Evolutionary conservation across 1,139 yeast species (phyloP).

Genomic region (Sugiyamaella castrensis): DNA sequence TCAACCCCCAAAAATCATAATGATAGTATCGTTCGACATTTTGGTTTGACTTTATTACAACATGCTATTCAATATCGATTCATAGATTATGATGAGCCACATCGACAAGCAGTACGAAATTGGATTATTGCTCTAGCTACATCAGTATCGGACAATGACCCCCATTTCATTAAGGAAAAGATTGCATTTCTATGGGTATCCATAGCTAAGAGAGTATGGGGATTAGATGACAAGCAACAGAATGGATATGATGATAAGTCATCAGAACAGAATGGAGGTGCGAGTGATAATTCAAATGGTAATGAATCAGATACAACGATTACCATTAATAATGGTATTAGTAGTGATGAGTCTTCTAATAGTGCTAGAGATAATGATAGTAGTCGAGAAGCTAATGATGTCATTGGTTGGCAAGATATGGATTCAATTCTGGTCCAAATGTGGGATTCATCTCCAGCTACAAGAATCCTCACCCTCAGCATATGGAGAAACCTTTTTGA

Average conservation of each 20-base stretch:
- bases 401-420: conserved; percentile 88
- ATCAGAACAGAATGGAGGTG: neutral
- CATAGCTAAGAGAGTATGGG: conserved; percentile 93
- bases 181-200: conserved; percentile 89
- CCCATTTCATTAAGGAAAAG: conserved; percentile 87
- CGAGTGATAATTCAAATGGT: conserved; percentile 3
- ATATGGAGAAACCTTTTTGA: conserved; percentile 86
- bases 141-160: conserved; percentile 61
- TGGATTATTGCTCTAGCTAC: conserved; percentile 82
- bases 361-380: conserved; percentile 1
- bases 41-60: conserved; percentile 78
- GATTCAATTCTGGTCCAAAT: conserved; percentile 69
- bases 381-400: conserved; percentile 17
- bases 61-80: conserved; percentile 60
- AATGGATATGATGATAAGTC: conserved; percentile 4
- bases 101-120: conserved; percentile 63
- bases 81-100: conserved; percentile 59
- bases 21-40: conserved; percentile 78
- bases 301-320: conserved; percentile 5
- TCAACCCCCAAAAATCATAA: conserved; percentile 63
- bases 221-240: conserved; percentile 39
- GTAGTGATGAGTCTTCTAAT: neutral
- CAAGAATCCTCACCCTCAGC: conserved; percentile 72
- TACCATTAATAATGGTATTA: neutral
- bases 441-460: conserved; percentile 62